Percentiles rank a stretch among this genome's conserved stretches.
Conservation (phyloP, 2,329 filamentous ascomycete genomes). For the Pseudogymnoascus destructans region DNA sequence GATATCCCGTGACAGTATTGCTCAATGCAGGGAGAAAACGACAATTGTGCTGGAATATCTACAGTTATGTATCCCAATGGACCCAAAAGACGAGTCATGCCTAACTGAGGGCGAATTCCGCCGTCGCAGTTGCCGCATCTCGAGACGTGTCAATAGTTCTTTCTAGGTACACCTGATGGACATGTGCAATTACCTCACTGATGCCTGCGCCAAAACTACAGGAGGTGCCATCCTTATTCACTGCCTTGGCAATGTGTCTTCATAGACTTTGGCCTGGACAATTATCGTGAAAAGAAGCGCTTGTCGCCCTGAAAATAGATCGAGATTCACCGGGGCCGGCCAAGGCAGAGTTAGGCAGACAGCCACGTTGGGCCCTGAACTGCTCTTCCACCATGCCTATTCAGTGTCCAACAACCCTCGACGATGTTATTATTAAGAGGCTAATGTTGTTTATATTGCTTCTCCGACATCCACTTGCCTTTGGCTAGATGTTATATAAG, state of each 20-base stretch:
- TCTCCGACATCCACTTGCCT: background rate
- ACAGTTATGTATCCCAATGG: background rate
- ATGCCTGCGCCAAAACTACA: conserved; percentile 1
- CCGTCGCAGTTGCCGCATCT: background rate
- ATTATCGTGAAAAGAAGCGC: background rate
- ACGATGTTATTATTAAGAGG: background rate
- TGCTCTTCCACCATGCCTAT: background rate
- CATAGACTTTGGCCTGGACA: background rate
- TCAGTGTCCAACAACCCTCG: conserved; percentile 1
- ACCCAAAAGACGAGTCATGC: background rate
- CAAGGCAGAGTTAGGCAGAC: conserved; percentile 8
- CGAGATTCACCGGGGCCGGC: background rate
- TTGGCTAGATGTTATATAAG: conserved; percentile 1
- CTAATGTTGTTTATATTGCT: conserved; percentile 3
- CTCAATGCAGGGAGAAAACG: background rate
- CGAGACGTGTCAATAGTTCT: background rate
- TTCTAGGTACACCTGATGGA: background rate
- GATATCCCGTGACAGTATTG: background rate
- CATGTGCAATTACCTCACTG: background rate
- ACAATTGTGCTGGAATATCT: background rate
- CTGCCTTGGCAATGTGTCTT: background rate
- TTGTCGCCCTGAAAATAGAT: background rate
- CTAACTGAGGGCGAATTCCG: background rate
- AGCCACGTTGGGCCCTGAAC: background rate
- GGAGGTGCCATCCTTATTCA: background rate